Conservation (phyloP, 192 early-diverging fungal species). For the Chytriomyces sp. region DNA sequence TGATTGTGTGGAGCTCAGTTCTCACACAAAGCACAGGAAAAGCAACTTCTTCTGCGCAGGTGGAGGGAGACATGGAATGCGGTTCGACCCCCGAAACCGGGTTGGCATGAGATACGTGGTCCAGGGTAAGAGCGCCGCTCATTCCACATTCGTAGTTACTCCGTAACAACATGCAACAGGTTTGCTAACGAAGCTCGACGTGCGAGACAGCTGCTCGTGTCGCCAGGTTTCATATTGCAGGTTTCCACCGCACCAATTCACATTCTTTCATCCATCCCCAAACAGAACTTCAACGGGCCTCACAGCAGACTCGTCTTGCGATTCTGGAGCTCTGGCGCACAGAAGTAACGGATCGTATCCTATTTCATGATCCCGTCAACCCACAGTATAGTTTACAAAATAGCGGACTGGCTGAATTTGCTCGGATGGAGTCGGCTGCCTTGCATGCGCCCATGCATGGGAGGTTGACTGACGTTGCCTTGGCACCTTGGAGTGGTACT, state of each 20-base stretch:
- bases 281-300: conserved; percentile 26
- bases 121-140: neutral
- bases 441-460: neutral
- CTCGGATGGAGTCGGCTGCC: neutral
- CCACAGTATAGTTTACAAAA: neutral
- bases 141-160: neutral
- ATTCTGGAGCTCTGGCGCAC: conserved; percentile 31
- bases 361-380: conserved; percentile 8
- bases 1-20: neutral
- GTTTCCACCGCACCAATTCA: neutral
- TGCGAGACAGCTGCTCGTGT: conserved; percentile 8
- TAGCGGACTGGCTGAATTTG: neutral
- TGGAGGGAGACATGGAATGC: conserved; percentile 31
- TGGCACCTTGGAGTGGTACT: conserved; percentile 21
- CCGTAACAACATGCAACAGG: neutral
- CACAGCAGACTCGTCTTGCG: conserved; percentile 29
- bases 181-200: conserved; percentile 23
- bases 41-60: conserved; percentile 18
- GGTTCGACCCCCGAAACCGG: conserved; percentile 21
- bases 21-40: conserved; percentile 5
- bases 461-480: neutral
- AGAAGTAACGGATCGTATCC: conserved; percentile 27
- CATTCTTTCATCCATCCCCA: neutral
- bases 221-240: conserved; percentile 11
- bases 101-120: conserved; percentile 22